A percentile compares a stretch with the other conserved stretches of the same genome.
These are phyloP conservation scores for Toxoplasma gondii DNA, from an alignment of 169 alveolate species.

Conservation along the genomic window DNA sequence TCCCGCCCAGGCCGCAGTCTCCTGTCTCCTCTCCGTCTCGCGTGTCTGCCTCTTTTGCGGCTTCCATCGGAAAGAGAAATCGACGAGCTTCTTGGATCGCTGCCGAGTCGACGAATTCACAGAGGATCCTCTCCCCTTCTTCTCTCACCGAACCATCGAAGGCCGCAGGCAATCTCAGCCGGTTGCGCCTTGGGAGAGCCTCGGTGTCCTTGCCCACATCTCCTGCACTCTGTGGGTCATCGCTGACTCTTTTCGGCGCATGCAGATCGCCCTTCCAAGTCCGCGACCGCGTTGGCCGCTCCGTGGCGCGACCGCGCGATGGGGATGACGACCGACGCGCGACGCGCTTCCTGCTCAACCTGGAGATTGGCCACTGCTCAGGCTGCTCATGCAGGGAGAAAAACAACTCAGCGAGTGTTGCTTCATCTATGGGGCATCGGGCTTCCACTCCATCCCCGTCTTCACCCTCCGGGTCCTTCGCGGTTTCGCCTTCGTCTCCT, in stretches of 20 bases:
- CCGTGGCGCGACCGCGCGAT: background rate
- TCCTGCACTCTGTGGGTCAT: background rate
- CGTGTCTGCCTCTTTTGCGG: no score
- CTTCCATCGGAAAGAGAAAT: background rate
- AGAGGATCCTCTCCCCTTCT: background rate
- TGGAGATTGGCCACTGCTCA: background rate
- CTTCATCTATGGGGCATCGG: background rate
- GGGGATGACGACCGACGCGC: background rate
- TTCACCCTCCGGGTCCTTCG: background rate
- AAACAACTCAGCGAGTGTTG: background rate
- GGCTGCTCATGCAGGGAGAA: background rate
- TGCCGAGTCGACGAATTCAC: background rate
- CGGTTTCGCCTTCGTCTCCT: background rate
- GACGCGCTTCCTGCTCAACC: no score
- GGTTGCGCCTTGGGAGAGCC: no score
- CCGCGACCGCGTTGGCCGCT: background rate
- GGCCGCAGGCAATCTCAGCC: no score
- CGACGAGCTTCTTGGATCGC: background rate
- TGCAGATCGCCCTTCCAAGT: background rate
- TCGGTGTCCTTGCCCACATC: no score
- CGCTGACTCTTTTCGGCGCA: background rate
- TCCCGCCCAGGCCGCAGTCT: no score
- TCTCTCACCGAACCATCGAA: background rate
- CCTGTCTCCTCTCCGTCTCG: no score
- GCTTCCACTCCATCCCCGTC: background rate